Percentiles rank a stretch among this genome's conserved stretches.
These are phyloP conservation scores for Apiosordaria backusii DNA, from an alignment of 495 filamentous ascomycete genomes.

Conservation along the genomic window DNA sequence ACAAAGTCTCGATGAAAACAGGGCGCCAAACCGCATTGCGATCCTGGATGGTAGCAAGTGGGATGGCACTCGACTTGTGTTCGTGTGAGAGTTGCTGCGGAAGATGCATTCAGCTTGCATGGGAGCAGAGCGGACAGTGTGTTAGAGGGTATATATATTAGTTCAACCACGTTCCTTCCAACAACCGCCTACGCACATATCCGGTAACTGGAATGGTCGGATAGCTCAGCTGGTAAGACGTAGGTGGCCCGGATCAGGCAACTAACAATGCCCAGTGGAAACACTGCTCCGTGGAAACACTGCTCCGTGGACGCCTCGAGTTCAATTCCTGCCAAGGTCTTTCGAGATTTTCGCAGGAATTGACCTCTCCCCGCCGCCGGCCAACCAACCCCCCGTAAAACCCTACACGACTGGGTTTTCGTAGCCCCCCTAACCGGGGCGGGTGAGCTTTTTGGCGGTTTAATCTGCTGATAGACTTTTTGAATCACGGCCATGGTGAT, in stretches of 20 bases:
- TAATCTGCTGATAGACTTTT: neutral
- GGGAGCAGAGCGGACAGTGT: too few relatives aligned
- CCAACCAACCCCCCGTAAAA: neutral
- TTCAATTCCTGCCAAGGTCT: neutral
- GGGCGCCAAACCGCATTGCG: neutral
- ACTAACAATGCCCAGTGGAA: slow-evolving; percentile 2
- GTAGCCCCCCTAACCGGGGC: neutral
- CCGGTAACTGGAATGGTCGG: neutral
- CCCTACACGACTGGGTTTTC: neutral
- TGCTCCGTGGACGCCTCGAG: slow-evolving; percentile 2
- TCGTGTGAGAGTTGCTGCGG: neutral
- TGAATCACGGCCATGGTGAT: neutral
- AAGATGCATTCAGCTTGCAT: neutral
- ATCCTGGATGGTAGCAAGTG: neutral
- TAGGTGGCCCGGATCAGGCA: neutral
- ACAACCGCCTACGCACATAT: neutral
- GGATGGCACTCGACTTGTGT: neutral
- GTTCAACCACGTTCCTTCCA: neutral
- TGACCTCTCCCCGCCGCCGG: too few relatives aligned
- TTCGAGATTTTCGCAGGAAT: neutral
- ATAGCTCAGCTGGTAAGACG: neutral
- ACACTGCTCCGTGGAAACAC: slow-evolving; percentile 7
- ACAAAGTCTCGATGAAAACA: neutral
- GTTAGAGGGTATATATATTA: neutral
- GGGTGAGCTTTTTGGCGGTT: neutral